Conservation (phyloP, 75 land plant species). For the Ceratopteris richardii region DNA sequence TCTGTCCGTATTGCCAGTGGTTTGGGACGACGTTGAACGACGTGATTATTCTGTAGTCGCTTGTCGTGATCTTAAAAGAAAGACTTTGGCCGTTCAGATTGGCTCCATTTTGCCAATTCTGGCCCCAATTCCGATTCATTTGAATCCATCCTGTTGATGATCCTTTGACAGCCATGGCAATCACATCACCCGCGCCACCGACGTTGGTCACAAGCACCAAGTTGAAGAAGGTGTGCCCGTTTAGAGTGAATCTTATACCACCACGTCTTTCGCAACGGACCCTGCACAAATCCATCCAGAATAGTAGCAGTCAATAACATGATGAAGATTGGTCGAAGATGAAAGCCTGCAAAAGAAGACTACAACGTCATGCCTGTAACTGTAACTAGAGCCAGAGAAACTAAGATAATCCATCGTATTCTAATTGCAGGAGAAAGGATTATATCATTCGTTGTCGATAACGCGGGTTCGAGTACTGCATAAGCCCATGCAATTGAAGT, state of each 20-base stretch:
- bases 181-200: slow-evolving; percentile 15
- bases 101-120: slow-evolving; percentile 16
- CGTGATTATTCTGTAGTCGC: slow-evolving; percentile 7
- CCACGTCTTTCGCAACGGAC: slow-evolving; percentile 18
- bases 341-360: too few species aligned
- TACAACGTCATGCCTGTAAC: background rate
- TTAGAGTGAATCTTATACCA: slow-evolving; percentile 20
- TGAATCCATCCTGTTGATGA: slow-evolving; percentile 14
- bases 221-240: slow-evolving; percentile 12
- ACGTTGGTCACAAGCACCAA: slow-evolving; percentile 21
- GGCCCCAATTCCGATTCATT: slow-evolving; percentile 25
- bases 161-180: slow-evolving; percentile 14
- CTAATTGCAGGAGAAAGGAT: background rate
- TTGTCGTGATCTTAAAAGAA: slow-evolving; percentile 9
- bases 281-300: background rate
- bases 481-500: background rate
- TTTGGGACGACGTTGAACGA: slow-evolving; percentile 10
- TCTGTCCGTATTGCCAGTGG: slow-evolving; percentile 24
- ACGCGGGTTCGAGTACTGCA: background rate
- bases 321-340: background rate
- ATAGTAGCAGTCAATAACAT: background rate
- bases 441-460: background rate
- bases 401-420: background rate
- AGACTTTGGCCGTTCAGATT: slow-evolving; percentile 11
- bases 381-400: background rate